These are phyloP conservation scores for Astrothelium macrocarpum DNA, from an alignment of 495 filamentous ascomycete species.

Conservation along the genomic window DNA sequence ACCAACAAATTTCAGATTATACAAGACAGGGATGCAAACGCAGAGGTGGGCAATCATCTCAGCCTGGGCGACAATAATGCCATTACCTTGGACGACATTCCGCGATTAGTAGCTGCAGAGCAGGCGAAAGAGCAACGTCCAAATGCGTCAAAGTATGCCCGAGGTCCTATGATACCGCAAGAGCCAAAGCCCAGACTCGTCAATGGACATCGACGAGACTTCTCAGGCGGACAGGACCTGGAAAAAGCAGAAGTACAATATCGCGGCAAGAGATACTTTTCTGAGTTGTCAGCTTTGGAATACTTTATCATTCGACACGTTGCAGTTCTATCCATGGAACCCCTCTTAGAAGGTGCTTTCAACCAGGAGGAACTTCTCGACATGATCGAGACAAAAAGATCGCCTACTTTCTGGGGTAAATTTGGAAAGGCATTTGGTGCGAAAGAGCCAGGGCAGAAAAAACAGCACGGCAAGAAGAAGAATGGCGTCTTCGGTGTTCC, in stretches of 20 bases:
- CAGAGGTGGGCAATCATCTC: conserved; percentile 61
- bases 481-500: conserved; percentile 88
- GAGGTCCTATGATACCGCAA: conserved; percentile 60
- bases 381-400: conserved; percentile 86
- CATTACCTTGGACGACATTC: conserved; percentile 90
- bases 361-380: conserved; percentile 89
- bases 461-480: conserved; percentile 59
- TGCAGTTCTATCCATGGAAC: conserved; percentile 91
- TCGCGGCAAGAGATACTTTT: conserved; percentile 71
- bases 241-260: conserved; percentile 39
- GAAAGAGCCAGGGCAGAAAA: conserved; percentile 62
- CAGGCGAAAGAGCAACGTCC: conserved; percentile 88
- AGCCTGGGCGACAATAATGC: conserved; percentile 87
- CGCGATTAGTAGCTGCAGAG: conserved; percentile 90
- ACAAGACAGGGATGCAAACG: conserved; percentile 68
- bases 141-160: conserved; percentile 68
- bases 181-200: conserved; percentile 60
- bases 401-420: conserved; percentile 85
- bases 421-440: conserved; percentile 82
- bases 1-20: conserved; percentile 64
- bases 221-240: conserved; percentile 58
- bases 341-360: conserved; percentile 80
- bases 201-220: conserved; percentile 67
- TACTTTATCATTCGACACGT: conserved; percentile 96
- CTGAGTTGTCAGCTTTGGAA: conserved; percentile 87